Evolutionary conservation across 164 flowering plant genomes (phyloP).

Genomic region (Annona cherimola): DNA sequence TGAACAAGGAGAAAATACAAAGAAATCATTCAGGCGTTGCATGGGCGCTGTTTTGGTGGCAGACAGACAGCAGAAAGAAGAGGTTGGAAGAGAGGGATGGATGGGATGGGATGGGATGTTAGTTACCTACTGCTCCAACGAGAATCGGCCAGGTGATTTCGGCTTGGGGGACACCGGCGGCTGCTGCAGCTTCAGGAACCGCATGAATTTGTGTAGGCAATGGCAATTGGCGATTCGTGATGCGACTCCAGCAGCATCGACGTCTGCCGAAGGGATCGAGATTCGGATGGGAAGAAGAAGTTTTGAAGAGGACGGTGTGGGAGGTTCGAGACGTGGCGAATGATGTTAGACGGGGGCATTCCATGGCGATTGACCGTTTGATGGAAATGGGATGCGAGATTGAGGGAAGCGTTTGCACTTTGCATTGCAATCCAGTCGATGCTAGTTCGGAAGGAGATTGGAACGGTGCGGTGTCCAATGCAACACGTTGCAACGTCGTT

Average conservation of each 20-base stretch:
- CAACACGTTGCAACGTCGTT: no score
- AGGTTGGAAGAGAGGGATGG: neutral
- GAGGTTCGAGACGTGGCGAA: slow-evolving; percentile 10
- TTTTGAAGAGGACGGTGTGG: neutral
- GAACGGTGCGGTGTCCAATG: no score
- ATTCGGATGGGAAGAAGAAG: neutral
- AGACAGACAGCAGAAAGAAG: neutral
- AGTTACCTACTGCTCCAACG: slow-evolving; percentile 57
- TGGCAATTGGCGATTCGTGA: slow-evolving; percentile 4
- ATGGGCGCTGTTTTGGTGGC: neutral
- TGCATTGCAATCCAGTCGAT: no score
- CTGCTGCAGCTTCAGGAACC: slow-evolving; percentile 15
- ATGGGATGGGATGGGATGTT: neutral
- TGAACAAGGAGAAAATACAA: slow-evolving; percentile 18
- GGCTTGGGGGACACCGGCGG: slow-evolving; percentile 23
- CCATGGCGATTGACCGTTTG: slow-evolving; percentile 8
- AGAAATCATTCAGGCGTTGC: neutral
- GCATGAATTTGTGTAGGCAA: slow-evolving; percentile 7
- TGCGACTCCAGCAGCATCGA: neutral
- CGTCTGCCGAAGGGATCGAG: neutral
- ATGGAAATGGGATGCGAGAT: no score
- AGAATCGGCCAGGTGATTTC: slow-evolving; percentile 68
- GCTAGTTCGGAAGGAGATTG: no score
- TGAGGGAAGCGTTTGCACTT: no score
- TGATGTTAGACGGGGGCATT: slow-evolving; percentile 14